Evolutionary conservation across 441 rosid species (phyloP).

Genomic region (Syzygium syzygioides): DNA sequence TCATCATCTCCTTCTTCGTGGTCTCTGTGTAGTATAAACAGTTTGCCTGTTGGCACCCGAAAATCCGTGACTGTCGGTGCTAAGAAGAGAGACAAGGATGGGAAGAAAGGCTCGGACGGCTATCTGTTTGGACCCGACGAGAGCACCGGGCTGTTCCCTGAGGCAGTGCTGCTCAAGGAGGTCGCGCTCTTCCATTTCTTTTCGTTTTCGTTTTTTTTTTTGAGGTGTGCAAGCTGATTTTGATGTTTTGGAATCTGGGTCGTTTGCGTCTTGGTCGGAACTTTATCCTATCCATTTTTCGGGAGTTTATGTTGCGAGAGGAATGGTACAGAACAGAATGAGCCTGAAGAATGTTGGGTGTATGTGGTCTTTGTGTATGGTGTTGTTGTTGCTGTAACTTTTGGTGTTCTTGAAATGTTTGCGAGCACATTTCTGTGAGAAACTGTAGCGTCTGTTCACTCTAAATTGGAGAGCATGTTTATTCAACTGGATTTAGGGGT

Average conservation of each 20-base stretch:
- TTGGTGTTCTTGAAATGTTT: not conserved
- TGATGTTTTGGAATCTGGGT: not conserved
- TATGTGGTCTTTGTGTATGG: not conserved
- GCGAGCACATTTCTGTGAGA: not conserved
- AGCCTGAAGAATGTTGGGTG: not conserved
- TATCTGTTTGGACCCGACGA: slow-evolving; percentile 53
- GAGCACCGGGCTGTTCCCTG: slow-evolving; percentile 68
- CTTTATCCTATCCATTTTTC: not conserved
- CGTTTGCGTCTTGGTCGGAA: not conserved
- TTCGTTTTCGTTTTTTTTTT: not conserved
- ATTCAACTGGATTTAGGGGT: not conserved
- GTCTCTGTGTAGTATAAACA: not conserved
- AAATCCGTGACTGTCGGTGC: slow-evolving; percentile 33
- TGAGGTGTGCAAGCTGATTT: not conserved
- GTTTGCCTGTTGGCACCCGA: slow-evolving; percentile 15
- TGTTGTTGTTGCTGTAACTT: not conserved
- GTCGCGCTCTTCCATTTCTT: slow-evolving; percentile 15
- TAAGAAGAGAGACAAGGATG: slow-evolving; percentile 30
- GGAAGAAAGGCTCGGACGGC: slow-evolving; percentile 46
- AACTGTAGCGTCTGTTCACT: not conserved
- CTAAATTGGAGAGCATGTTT: not conserved
- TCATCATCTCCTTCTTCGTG: not conserved
- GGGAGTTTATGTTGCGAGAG: not conserved
- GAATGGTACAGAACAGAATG: not conserved
- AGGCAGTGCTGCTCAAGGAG: slow-evolving; percentile 84